Percentiles rank a stretch among this genome's conserved stretches.
Evolutionary conservation across 176 grass and related monocot species (phyloP).

Genomic region (Miscanthus lutarioriparius): DNA sequence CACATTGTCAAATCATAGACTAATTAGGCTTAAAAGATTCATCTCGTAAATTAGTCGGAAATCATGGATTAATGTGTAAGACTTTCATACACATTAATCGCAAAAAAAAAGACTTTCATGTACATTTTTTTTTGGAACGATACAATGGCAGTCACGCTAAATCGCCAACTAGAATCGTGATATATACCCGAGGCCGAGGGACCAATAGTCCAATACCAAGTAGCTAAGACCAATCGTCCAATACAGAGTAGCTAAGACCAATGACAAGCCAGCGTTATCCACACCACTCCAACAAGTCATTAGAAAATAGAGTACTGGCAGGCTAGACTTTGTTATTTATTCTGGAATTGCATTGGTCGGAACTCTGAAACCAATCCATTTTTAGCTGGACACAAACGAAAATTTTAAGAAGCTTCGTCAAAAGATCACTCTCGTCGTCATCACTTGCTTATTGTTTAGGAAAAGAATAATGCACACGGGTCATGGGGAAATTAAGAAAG

Average conservation of each 20-base stretch:
- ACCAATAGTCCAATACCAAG: background rate
- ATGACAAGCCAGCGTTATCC: conserved; percentile 16
- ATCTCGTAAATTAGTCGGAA: too few species aligned
- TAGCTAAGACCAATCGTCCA: background rate
- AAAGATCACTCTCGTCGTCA: background rate
- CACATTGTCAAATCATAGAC: too few species aligned
- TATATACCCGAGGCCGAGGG: background rate
- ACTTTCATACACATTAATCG: too few species aligned
- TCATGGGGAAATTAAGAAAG: background rate
- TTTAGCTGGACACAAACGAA: background rate
- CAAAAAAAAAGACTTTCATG: too few species aligned
- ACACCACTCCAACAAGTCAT: background rate
- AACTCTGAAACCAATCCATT: background rate
- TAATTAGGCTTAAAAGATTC: too few species aligned
- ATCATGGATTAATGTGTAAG: too few species aligned
- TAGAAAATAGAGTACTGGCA: background rate
- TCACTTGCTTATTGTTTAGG: background rate
- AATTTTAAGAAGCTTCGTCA: conserved; percentile 8
- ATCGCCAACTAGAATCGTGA: background rate
- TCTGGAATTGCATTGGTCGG: conserved; percentile 21
- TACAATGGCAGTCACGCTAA: conserved; percentile 12
- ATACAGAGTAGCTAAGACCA: conserved; percentile 12
- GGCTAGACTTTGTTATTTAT: conserved; percentile 20
- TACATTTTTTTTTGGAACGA: background rate
- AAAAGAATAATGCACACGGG: background rate